Conservation (phyloP, 257 asterid species). For the Vinca minor region DNA sequence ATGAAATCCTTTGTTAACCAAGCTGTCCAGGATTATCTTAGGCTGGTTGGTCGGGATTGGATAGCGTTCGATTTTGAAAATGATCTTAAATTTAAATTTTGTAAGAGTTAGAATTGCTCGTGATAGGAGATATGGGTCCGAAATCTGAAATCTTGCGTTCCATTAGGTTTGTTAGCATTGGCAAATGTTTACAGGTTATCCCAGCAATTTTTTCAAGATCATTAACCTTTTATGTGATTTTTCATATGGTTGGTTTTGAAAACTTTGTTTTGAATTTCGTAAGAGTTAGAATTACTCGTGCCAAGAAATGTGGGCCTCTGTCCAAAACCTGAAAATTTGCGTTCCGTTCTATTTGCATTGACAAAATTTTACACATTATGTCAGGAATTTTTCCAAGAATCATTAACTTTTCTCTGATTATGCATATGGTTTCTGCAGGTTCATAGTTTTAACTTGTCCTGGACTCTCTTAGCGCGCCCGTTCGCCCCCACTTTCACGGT, state of each 20-base stretch:
- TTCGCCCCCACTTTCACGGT: neutral
- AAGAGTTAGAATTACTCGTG: too few relatives aligned
- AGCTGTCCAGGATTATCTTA: neutral
- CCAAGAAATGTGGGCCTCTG: too few relatives aligned
- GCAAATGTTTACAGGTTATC: neutral
- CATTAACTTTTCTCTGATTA: neutral
- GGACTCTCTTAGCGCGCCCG: conserved; percentile 12
- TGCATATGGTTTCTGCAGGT: neutral
- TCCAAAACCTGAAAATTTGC: too few relatives aligned
- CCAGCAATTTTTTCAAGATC: neutral
- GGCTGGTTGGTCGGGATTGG: too few relatives aligned
- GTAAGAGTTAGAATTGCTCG: too few relatives aligned
- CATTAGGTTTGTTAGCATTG: too few relatives aligned
- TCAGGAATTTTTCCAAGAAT: neutral
- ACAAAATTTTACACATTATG: neutral
- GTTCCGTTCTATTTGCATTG: neutral
- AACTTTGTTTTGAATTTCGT: too few relatives aligned
- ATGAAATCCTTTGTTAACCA: neutral
- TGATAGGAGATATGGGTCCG: too few relatives aligned
- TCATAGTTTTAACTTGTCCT: neutral
- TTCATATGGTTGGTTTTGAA: neutral
- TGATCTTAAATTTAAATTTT: too few relatives aligned
- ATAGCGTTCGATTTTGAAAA: too few relatives aligned
- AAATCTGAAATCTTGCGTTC: too few relatives aligned
- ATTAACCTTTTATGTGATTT: neutral